Evolutionary conservation across 208 protist genomes (phyloP), one percentile per base, ranked within the genome.

Genomic region (Leishmania amazonensis): DNA sequence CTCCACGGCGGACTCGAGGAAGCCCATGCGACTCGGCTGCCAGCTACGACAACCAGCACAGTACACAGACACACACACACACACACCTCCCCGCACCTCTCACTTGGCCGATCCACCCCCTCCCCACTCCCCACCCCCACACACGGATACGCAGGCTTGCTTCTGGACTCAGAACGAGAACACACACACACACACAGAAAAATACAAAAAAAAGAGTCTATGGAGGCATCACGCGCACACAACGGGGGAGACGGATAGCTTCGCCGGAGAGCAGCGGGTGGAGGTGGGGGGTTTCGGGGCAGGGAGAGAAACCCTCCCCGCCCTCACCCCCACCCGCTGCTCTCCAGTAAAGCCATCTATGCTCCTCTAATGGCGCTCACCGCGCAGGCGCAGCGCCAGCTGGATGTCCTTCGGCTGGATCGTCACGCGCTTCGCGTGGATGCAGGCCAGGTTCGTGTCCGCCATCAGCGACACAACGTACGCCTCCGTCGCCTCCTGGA

Each of bases 391-490:
- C 76, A 87, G 78, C 53, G 88, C 88, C 60, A 92, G 88, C 81
- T 92, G 87, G 75, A 90, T 83, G 78, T 92, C 96, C 83, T 95
- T 94, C 35, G 87, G 86, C 90, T 96, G 90, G 77, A 98, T 90
- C 47, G 94, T 97, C 51, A 97, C 94, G 79, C 96, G 87, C 80
- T 93, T 92, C 53, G 93, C 92, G 88, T 98, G 96, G 77, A 97
- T 88, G 71, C 92, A 92, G 75, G 90, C 94, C 62, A 98, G 88
- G 89, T 98, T 97, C 71, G 94, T 95, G 87, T 98, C 96, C 81
- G 97, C 97, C 74, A 98, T 97, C 51, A 99, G 83, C 79, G 84
- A 88, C 76, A 98, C 93, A 47, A 99, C 65, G 85, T 98, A 99
- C 28, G 95, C 80, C 85, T 99, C 97, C 51, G 94, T 89, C 45